Conservation (phyloP, 139 green algal species). For the Zygnema circumcarinatum region DNA sequence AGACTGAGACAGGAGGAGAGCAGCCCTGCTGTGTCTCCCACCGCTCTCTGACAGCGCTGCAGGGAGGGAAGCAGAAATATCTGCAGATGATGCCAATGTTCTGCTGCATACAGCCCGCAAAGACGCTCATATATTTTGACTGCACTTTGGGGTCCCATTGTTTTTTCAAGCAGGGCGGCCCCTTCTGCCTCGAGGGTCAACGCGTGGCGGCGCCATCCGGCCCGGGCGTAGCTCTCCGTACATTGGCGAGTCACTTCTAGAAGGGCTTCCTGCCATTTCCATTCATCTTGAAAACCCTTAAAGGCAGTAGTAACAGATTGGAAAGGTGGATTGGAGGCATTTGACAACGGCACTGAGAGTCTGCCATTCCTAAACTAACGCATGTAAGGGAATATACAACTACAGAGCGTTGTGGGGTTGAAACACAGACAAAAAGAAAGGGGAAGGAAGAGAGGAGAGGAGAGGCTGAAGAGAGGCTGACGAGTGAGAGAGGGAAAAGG, state of each 20-base stretch:
- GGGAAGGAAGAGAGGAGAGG: not conserved
- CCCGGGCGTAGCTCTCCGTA: not conserved
- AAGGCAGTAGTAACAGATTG: no score
- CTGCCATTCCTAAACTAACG: no score
- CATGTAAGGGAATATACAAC: no score
- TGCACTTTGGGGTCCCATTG: conserved; percentile 7
- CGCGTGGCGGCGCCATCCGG: conserved; percentile 14
- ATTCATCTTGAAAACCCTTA: no score
- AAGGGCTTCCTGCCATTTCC: not conserved
- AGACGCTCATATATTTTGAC: conserved; percentile 55
- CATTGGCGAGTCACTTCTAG: not conserved
- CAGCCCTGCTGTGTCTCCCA: conserved; percentile 45
- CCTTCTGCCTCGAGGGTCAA: conserved; percentile 45
- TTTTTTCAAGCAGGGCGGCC: conserved; percentile 15
- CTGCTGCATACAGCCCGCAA: conserved; percentile 34
- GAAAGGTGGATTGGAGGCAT: no score
- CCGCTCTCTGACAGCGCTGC: conserved; percentile 32
- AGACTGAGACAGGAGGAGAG: conserved; percentile 23
- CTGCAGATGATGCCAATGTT: conserved; percentile 55
- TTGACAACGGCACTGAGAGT: no score
- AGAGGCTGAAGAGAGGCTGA: not conserved
- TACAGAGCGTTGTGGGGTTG: no score
- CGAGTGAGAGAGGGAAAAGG: not conserved
- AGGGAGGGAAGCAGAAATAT: conserved; percentile 39
- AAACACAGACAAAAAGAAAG: not conserved